Base-by-base conservation (phyloP, 805 yeast species). In the Cyberlindnera subsufficiens region DNA sequence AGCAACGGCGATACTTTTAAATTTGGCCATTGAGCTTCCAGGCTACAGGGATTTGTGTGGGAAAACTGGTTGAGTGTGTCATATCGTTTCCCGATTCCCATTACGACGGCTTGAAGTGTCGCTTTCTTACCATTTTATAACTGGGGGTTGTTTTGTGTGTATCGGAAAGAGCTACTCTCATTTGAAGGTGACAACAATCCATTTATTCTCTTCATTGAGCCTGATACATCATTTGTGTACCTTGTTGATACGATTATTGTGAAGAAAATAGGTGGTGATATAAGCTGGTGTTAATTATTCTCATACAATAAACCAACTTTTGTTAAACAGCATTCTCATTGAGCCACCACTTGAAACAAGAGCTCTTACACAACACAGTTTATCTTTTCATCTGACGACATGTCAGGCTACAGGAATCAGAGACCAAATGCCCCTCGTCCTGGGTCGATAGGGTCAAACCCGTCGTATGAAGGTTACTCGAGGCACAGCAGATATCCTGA, bases 371-470 rank as follows among this genome's bases (percentile, higher is more conserved):
- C 27, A 22, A 22, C 27, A 22, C 27, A 22, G 9, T 5, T 22
- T 22, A 22, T 22, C 8, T 9, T 22, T 22, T 2, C 11, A 22
- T 22, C 11, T 16, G 35, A 14, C 15, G 27, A 30, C 6, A 50
- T 50, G 54, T 47, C 54, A 17, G 44, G 48, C 2, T 49, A 50
- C 25, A 38, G 54, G 33, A 40, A 31, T 20, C 53, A 45, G 38
- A 47, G 54, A 32, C 40, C 48, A 3, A 44, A 45, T 32, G 40
- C 49, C 3, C 37, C 46, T 5, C 46, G 46, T 18, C 37, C 42
- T 3, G 32, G 40, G 25, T 43, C 49, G 3, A 40, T 43, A 6
- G 36, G 40, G 15, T 16, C 35, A 15, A 22, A 16, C 14, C 16
- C 30, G 7, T 14, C 40, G 11, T 42, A 45, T 30, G 45, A 42